These are phyloP conservation scores for Tolypocladium tropicale DNA, from an alignment of 2,329 filamentous ascomycete species.

Conservation along the genomic window DNA sequence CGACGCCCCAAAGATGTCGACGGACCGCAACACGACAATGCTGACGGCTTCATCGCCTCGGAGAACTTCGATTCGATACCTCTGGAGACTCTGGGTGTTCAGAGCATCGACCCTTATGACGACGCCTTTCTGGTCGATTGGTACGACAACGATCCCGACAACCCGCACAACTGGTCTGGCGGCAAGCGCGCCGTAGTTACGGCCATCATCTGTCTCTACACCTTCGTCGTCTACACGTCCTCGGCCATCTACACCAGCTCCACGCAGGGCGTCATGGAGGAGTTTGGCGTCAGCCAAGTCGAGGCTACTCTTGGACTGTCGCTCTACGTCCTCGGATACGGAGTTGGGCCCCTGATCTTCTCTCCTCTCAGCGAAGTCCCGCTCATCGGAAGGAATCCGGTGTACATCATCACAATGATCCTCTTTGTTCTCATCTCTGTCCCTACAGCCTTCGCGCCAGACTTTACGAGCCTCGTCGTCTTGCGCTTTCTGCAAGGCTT, in stretches of 20 bases:
- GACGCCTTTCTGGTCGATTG: slow-evolving; percentile 42
- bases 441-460: slow-evolving; percentile 51
- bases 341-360: slow-evolving; percentile 54
- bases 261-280: slow-evolving; percentile 34
- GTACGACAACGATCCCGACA: slow-evolving; percentile 42
- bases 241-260: slow-evolving; percentile 38
- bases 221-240: slow-evolving; percentile 46
- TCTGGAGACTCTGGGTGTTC: slow-evolving; percentile 38
- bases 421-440: slow-evolving; percentile 59
- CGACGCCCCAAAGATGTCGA: background rate
- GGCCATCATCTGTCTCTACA: slow-evolving; percentile 44
- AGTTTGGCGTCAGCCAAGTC: slow-evolving; percentile 41
- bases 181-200: slow-evolving; percentile 30
- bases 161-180: slow-evolving; percentile 46
- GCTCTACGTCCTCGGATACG: slow-evolving; percentile 54
- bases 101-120: slow-evolving; percentile 29
- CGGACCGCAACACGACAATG: background rate
- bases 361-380: slow-evolving; percentile 59
- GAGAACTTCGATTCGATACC: slow-evolving; percentile 28
- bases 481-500: slow-evolving; percentile 56
- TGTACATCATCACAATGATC: slow-evolving; percentile 58
- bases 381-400: slow-evolving; percentile 53
- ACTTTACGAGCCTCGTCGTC: slow-evolving; percentile 54
- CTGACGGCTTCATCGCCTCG: slow-evolving; percentile 1
- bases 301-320: slow-evolving; percentile 47